Evolutionary conservation across 495 filamentous ascomycete species (phyloP), one percentile per base, ranked within the genome.

Genomic region (Astrothelium subdiscretum): DNA sequence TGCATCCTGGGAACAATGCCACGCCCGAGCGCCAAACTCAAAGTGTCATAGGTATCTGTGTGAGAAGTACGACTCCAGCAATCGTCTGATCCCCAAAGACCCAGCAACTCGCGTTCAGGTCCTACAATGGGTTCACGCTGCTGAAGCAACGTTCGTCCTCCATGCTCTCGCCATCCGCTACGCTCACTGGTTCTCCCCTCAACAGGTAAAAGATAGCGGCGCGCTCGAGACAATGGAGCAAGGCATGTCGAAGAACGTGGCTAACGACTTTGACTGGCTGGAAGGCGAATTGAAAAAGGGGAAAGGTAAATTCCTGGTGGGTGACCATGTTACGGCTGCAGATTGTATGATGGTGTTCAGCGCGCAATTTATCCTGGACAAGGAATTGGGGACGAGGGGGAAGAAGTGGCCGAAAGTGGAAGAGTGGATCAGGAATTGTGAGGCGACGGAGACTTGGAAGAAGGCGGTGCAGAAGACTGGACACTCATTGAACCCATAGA

Each of bases 271-370:
- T 10, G 67, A 75, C 57, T 74, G 68, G 69, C 63, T 75, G 31
- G 69, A 74, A 32, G 32, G 58, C 13, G 71, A 74, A 59, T 54
- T 76, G 40, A 38, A 64, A 43, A 62, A 60, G 62, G 66, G 62
- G 32, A 63, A 61, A 29, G 70, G 63, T 20, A 68, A 66, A 59
- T 75, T 69, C 57, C 48, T 76, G 15, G 63, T 69, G n/a, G 74
- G 72, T 1, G 68, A 75, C 5, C 51, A 67, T 18, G 65, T 73
- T 11, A 74, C 67, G 11, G 73, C 67, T 48, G 73, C 72, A 31
- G 71, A 75, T 66, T 70, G 64, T 15, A 74, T 76, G 72, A 71
- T 76, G 63, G 61, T 67, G 20, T 77, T 76, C 58, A 59, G 57
- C 2, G 63, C 71, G 18, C 61, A 69, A n/a, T 74, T 74, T 57